Base-by-base conservation (phyloP, 345 rosid species). In the Gossypium raimondii region DNA sequence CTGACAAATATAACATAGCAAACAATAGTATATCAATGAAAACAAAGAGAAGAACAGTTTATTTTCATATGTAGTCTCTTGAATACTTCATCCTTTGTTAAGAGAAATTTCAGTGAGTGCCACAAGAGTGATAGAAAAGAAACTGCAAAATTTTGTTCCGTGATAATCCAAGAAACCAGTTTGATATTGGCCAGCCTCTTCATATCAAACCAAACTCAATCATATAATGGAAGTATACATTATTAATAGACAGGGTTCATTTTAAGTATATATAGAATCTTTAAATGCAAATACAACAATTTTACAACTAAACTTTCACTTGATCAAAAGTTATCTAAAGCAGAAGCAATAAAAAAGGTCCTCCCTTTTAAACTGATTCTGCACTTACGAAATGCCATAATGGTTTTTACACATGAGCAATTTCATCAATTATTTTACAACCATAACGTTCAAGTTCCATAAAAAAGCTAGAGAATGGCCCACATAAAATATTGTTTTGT, bases 1-100 rank as follows among this genome's bases (percentile, higher is more conserved):
- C 97, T 96, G 91, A 41, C 75, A 24, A 55, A 52, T 60, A 76
- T 1, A 41, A 27, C 38, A 29, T 50, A 72, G 11, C 20, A 50
- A 17, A 60, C 14, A 61, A 45, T 45, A 27, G 13, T 9, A 59
- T 73, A 20, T 18, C 12, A 50, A 50, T 41, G 25, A 17, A 63
- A 63, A 41, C 3, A 7, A 0, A 62, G 12, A 16, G 6, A 14
- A 59, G 63, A 24, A 1, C 17, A 59, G 17, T 14, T 58, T 58
- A 58, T 58, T 58, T 58, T 24, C 8, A 24, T 58, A 22, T 58
- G 8, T 27, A 58, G 3, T 12, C 62, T 56, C 25, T 58, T 58
- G 34, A 22, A 58, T 41, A 13, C 66, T 61, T 27, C 11, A 61
- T 3, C 44, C 66, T 27, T 61, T 14, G 18, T 27, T 9, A 14